phyloP scores from a whole-genome alignment of 495 filamentous ascomycete genomes.

The Neurospora hispaniola region DNA sequence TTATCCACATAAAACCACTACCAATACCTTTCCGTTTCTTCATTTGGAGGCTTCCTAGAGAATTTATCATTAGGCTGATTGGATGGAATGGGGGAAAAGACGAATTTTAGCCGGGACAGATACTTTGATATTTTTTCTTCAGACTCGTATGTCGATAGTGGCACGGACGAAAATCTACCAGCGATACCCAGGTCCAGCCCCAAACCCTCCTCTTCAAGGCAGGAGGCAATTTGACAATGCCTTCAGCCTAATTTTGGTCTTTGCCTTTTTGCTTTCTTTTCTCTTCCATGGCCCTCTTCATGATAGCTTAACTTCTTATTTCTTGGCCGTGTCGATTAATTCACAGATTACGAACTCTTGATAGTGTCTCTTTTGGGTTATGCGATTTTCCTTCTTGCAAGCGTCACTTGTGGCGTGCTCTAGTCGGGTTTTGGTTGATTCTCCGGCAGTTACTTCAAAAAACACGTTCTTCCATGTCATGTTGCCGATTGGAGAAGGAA shows the following conservation, averaged over 20 bases:
- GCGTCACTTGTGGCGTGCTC: neutral
- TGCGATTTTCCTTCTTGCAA: neutral
- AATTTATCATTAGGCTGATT: neutral
- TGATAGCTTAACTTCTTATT: neutral
- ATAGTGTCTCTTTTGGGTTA: neutral
- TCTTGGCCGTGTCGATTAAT: neutral
- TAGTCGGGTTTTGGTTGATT: neutral
- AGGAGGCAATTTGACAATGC: neutral
- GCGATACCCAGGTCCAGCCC: neutral
- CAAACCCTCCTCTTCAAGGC: neutral
- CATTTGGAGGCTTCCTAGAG: neutral
- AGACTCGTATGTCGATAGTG: neutral
- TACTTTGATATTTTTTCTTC: neutral
- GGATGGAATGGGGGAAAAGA: neutral
- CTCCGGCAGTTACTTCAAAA: neutral
- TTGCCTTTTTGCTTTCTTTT: neutral
- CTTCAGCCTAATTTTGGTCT: neutral
- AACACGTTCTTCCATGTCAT: neutral
- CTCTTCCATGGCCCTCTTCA: neutral
- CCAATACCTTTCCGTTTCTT: neutral
- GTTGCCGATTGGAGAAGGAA: neutral
- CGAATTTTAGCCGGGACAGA: neutral
- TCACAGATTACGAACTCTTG: neutral
- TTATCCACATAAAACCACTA: neutral
- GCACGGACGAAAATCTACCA: neutral